Conservation (phyloP, 768 basidiomycete genomes). For the Lentinula edodes region DNA sequence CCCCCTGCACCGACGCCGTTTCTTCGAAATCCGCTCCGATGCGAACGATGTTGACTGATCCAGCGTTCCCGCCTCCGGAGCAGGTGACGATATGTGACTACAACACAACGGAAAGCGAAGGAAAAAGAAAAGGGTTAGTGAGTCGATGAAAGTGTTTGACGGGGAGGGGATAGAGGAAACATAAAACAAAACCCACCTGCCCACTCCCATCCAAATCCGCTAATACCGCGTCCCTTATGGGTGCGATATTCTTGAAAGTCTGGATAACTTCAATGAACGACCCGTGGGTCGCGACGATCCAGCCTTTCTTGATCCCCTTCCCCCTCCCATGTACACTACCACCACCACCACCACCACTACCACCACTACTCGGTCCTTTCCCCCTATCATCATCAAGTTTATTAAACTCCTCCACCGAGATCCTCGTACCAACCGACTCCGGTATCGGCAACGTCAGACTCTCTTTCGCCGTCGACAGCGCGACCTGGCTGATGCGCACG, state of each 20-base stretch:
- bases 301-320: slow-evolving; percentile 27
- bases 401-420: slow-evolving; percentile 28
- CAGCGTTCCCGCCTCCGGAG: slow-evolving; percentile 74
- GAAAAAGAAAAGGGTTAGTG: too few species aligned
- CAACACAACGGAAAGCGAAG: background rate
- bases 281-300: slow-evolving; percentile 47
- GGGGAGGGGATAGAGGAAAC: too few species aligned
- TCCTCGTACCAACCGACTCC: slow-evolving; percentile 32
- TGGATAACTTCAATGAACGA: slow-evolving; percentile 58
- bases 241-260: slow-evolving; percentile 72
- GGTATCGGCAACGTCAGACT: slow-evolving; percentile 49
- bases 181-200: too few species aligned
- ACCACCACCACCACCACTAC: too few species aligned
- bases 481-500: slow-evolving; percentile 47
- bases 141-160: too few species aligned
- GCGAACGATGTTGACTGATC: slow-evolving; percentile 71
- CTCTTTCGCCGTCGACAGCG: slow-evolving; percentile 29
- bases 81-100: slow-evolving; percentile 83
- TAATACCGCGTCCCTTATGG: slow-evolving; percentile 75
- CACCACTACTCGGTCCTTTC: slow-evolving; percentile 32
- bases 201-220: slow-evolving; percentile 68
- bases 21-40: slow-evolving; percentile 80
- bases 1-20: slow-evolving; percentile 49
- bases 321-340: slow-evolving; percentile 16
- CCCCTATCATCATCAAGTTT: slow-evolving; percentile 22